Conservation (phyloP, 106 monocot species). For the Dioscorea zingiberensis region DNA sequence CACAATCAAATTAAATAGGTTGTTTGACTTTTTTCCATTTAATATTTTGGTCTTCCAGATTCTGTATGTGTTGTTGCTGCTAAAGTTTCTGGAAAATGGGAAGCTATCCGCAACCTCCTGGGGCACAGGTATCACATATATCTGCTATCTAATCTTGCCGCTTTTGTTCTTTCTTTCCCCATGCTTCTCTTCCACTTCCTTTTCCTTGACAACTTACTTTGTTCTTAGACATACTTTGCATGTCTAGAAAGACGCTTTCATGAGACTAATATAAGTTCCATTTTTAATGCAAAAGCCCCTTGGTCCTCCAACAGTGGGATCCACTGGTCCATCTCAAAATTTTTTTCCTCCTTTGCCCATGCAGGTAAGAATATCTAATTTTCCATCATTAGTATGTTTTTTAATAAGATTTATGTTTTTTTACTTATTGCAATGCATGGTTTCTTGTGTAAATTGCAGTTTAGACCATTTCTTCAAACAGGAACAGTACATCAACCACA, state of each 20-base stretch:
- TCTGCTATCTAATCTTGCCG: background rate
- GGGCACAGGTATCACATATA: background rate
- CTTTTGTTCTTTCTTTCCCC: background rate
- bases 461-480: constrained; percentile 7
- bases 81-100: background rate
- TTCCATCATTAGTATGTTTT: background rate
- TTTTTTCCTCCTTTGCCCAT: constrained; percentile 6
- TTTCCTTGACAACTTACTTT: background rate
- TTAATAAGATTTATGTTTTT: background rate
- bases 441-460: background rate
- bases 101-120: constrained; percentile 7
- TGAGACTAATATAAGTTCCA: background rate
- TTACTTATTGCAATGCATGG: background rate
- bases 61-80: too few species aligned
- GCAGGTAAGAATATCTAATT: background rate
- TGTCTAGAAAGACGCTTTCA: background rate
- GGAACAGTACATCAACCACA: constrained; percentile 1
- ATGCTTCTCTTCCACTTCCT: background rate
- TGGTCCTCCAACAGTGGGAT: background rate
- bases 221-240: background rate
- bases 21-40: too few species aligned
- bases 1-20: too few species aligned
- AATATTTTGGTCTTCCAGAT: too few species aligned
- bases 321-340: constrained; percentile 4
- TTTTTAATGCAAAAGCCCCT: constrained; percentile 3